phyloP scores from a whole-genome alignment of 176 grass and related monocot genomes.

The Hsuehochloa calcarea region DNA sequence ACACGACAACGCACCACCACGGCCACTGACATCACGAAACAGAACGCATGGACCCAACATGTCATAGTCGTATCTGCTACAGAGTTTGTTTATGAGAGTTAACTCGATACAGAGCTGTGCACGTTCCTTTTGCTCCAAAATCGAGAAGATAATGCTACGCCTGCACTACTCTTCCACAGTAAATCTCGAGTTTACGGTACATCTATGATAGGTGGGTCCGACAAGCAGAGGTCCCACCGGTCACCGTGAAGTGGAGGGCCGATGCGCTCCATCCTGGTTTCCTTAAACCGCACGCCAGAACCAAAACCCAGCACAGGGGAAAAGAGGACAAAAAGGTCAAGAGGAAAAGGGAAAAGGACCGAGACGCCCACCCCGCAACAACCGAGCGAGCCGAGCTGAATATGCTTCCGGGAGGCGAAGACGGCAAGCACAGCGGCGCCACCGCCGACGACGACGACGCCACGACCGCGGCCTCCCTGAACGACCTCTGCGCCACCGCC shows the following conservation, averaged over 20 bases:
- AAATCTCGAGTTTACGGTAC: fast-evolving
- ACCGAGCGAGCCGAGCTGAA: not conserved
- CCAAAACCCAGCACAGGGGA: conserved; percentile 24
- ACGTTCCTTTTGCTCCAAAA: not conserved
- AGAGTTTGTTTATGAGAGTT: too few species aligned
- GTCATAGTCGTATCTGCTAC: not conserved
- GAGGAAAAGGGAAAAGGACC: not conserved
- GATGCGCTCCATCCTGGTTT: conserved; percentile 9
- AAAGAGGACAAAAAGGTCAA: conserved; percentile 45
- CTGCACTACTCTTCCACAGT: not conserved
- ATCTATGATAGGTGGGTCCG: not conserved
- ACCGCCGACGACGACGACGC: not conserved
- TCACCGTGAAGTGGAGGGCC: not conserved
- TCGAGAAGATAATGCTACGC: not conserved
- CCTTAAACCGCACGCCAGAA: conserved; percentile 54
- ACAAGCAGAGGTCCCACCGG: fast-evolving
- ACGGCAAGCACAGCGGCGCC: conserved; percentile 23
- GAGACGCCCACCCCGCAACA: not conserved
- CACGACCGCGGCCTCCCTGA: conserved; percentile 37
- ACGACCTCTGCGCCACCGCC: conserved; percentile 59
- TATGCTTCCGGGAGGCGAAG: conserved; percentile 36
- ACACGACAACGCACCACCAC: not conserved
- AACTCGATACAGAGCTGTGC: not conserved
- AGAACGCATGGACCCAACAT: fast-evolving
- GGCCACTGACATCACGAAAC: not conserved